Conservation (phyloP, 148 eudicot genomes). For the Chenopodium formosanum region DNA sequence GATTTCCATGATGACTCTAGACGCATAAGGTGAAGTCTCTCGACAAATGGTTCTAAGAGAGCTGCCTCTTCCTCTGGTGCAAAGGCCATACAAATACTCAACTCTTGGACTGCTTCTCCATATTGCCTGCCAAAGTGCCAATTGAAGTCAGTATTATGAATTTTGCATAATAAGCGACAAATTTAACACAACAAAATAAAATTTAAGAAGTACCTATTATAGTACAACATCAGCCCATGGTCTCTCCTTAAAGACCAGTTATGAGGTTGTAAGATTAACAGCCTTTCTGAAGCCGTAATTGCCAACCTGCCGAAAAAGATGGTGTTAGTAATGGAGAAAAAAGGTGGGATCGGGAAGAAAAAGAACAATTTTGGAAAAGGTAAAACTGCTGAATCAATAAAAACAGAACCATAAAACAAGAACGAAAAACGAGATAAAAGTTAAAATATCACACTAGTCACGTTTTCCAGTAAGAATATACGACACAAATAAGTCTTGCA, state of each 20-base stretch:
- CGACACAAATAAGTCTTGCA: neutral
- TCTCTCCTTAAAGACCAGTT: constrained; percentile 90
- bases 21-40: constrained; percentile 71
- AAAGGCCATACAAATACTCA: constrained; percentile 96
- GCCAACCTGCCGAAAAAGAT: constrained; percentile 58
- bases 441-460: too few species aligned
- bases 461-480: too few species aligned
- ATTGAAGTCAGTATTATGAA: neutral
- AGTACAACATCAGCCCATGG: constrained; percentile 92
- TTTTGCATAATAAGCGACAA: neutral
- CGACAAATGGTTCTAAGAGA: constrained; percentile 75
- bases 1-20: constrained; percentile 81
- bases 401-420: neutral
- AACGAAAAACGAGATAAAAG: neutral
- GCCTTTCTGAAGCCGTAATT: constrained; percentile 89
- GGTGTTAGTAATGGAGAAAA: neutral
- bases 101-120: constrained; percentile 78
- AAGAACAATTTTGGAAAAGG: neutral
- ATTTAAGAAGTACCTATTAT: constrained; percentile 46
- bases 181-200: neutral
- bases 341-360: neutral
- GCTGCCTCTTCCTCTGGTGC: constrained; percentile 95
- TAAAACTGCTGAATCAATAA: neutral
- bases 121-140: constrained; percentile 51
- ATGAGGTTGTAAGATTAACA: constrained; percentile 80